Conservation (phyloP, 2,329 filamentous ascomycete species). For the Phaeosphaeriaceae sp. region DNA sequence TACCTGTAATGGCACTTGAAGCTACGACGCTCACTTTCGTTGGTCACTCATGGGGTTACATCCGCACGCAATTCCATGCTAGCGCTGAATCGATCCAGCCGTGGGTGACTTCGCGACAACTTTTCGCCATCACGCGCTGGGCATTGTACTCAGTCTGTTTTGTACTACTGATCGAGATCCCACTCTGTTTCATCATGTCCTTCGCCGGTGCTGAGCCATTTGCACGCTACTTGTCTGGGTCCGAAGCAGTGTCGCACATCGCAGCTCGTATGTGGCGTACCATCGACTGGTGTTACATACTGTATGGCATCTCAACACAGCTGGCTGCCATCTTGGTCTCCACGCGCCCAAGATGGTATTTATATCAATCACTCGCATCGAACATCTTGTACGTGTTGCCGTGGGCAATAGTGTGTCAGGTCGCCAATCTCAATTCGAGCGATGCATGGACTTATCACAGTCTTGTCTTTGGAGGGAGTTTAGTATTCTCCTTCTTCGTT, state of each 20-base stretch:
- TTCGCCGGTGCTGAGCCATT: slow-evolving; percentile 67
- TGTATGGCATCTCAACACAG: slow-evolving; percentile 72
- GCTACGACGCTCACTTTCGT: slow-evolving; percentile 71
- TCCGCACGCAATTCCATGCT: slow-evolving; percentile 38
- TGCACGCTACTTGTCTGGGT: slow-evolving; percentile 68
- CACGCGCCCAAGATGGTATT: slow-evolving; percentile 71
- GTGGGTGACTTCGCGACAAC: slow-evolving; percentile 38
- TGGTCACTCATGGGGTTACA: slow-evolving; percentile 71
- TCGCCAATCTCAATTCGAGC: slow-evolving; percentile 43
- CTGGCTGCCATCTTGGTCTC: slow-evolving; percentile 71
- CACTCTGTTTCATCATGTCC: slow-evolving; percentile 69
- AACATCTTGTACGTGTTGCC: slow-evolving; percentile 75
- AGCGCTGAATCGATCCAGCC: slow-evolving; percentile 15
- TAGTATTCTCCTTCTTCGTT: slow-evolving; percentile 72
- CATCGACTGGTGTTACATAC: slow-evolving; percentile 69
- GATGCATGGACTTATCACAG: slow-evolving; percentile 74
- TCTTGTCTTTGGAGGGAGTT: slow-evolving; percentile 71
- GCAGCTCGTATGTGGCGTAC: slow-evolving; percentile 71
- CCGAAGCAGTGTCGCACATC: slow-evolving; percentile 65
- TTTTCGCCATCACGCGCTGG: slow-evolving; percentile 57
- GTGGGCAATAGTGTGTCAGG: slow-evolving; percentile 70
- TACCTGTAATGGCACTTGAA: slow-evolving; percentile 73
- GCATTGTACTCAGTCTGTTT: slow-evolving; percentile 63
- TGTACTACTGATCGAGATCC: slow-evolving; percentile 67
- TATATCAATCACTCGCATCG: slow-evolving; percentile 71